Base-by-base conservation (phyloP, 2,329 filamentous ascomycete species). In the Trichocomaceae sp. region DNA sequence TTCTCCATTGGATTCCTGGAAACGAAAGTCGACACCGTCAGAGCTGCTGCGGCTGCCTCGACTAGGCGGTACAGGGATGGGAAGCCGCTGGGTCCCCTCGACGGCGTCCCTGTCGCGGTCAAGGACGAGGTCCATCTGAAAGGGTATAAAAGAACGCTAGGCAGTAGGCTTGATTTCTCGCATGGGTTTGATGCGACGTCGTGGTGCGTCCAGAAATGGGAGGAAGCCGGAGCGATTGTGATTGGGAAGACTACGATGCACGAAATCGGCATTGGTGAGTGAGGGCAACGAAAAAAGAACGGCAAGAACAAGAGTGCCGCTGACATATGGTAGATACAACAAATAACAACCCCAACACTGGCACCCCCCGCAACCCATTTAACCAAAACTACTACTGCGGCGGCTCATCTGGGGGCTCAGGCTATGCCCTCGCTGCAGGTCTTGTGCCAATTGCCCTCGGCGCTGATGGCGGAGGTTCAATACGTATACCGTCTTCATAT, bases 161-260 rank as follows among this genome's bases (percentile, higher is more conserved):
- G 87, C 20, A 84, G 85, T 63, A 79, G 74, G 58, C 75, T 84
- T 46, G 78, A 86, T 59, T 79, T 81, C 55, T 79, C 75, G 1
- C 58, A 75, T 65, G 59, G 75, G 64, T 66, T 72, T 15, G 73
- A 75, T 51, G 74, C 77, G 58, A 88, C 87, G 0, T 79, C 77
- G 4, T 91, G 86, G 85, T 87, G 86, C 56, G 82, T 89, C 5
- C 75, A 75, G 66, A 83, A 84, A 72, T 80, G 89, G 69, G 79
- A 87, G 64, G 85, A 88, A 57, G 84, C 84, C 0, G 90, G 90
- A 1, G 89, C 86, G 1, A 75, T 95, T 20, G 76, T 90, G 50
- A 74, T 91, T 54, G 90, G 85, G 19, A 91, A 89, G 74, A 82
- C 84, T 57, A 85, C 80, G 50, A 93, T 90, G 86, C 88, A 90